A percentile compares a stretch with the other conserved stretches of the same genome.
Evolutionary conservation across 2,329 filamentous ascomycete species (phyloP).

Genomic region (Exophiala aquamarina): DNA sequence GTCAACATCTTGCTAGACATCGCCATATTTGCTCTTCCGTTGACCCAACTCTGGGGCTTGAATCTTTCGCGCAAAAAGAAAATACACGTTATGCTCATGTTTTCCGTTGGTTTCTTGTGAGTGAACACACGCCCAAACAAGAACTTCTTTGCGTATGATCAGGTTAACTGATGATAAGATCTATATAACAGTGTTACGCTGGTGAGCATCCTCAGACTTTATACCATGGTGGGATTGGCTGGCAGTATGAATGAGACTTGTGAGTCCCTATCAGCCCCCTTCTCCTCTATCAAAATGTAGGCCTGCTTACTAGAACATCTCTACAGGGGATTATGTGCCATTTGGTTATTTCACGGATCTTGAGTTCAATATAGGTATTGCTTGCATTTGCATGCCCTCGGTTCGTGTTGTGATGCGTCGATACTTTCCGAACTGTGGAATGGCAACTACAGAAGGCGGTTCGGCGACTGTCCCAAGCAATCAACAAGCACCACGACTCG

Average conservation of each 20-base stretch:
- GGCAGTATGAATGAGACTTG: conserved; percentile 40
- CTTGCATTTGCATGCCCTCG: conserved; percentile 45
- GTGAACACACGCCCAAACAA: conserved; percentile 37
- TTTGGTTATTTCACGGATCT: conserved; percentile 43
- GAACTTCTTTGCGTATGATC: background rate
- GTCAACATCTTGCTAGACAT: conserved; percentile 55
- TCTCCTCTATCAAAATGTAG: background rate
- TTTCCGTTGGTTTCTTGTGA: conserved; percentile 49
- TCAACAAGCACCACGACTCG: background rate
- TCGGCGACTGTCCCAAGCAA: background rate
- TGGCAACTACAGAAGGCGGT: conserved; percentile 4
- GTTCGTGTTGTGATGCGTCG: conserved; percentile 29
- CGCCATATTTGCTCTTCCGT: conserved; percentile 53
- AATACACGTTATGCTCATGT: conserved; percentile 51
- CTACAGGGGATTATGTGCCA: conserved; percentile 39
- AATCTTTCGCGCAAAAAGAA: conserved; percentile 52
- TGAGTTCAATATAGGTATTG: conserved; percentile 45
- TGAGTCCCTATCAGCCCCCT: background rate
- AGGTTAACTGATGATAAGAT: no score
- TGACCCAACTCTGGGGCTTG: conserved; percentile 45
- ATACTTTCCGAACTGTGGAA: conserved; percentile 19
- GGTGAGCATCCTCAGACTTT: conserved; percentile 45
- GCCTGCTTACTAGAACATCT: no score
- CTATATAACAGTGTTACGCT: conserved; percentile 39
- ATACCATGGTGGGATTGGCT: conserved; percentile 42